Conservation (phyloP, 306 rosid species). For the Psophocarpus tetragonolobus region DNA sequence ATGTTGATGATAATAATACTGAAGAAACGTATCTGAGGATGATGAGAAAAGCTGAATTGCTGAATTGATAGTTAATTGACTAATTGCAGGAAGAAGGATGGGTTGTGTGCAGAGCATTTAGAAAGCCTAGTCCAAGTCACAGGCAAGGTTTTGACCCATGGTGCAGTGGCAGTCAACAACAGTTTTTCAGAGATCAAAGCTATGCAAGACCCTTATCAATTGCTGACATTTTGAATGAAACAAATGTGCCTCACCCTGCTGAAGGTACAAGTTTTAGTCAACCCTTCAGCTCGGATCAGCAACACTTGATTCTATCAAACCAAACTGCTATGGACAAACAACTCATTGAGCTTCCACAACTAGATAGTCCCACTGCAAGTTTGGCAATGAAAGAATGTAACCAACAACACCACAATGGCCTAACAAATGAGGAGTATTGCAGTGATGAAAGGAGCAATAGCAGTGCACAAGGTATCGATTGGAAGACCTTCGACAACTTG, state of each 20-base stretch:
- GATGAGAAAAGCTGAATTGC: conserved; percentile 2
- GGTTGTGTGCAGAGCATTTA: conserved; percentile 90
- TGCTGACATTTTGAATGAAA: conserved; percentile 35
- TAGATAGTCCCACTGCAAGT: conserved; percentile 63
- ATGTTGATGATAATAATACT: neutral
- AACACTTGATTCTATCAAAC: conserved; percentile 33
- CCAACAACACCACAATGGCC: conserved; percentile 26
- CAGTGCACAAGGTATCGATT: conserved; percentile 47
- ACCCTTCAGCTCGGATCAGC: conserved; percentile 35
- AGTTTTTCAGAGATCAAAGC: conserved; percentile 51
- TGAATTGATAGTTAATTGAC: neutral
- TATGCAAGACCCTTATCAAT: conserved; percentile 50
- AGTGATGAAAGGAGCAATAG: conserved; percentile 40
- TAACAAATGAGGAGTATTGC: conserved; percentile 42
- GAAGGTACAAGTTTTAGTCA: conserved; percentile 48
- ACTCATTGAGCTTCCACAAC: conserved; percentile 59
- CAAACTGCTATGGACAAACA: conserved; percentile 42
- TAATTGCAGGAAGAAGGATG: conserved; percentile 91
- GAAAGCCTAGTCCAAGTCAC: conserved; percentile 75
- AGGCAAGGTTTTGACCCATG: conserved; percentile 67
- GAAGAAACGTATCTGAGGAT: neutral
- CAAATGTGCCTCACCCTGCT: conserved; percentile 23
- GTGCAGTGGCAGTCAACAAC: conserved; percentile 42
- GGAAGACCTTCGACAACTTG: conserved; percentile 67
- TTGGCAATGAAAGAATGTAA: conserved; percentile 36